phyloP scores from a whole-genome alignment of 257 asterid genomes.

The Solanum arcanum region DNA sequence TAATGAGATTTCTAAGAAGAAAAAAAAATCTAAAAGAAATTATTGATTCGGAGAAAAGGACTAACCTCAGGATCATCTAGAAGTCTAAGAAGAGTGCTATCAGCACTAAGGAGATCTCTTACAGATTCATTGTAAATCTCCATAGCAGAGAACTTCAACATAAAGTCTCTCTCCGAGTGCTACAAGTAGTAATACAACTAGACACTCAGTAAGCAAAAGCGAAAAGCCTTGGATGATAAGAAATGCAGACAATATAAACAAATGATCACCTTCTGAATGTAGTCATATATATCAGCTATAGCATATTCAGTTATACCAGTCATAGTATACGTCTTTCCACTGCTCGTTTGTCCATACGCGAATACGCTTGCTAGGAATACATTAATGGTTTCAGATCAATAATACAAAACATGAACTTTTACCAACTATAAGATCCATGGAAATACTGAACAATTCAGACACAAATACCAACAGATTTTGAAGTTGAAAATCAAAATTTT shows the following conservation, averaged over 20 bases:
- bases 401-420: background rate
- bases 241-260: background rate
- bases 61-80: slow-evolving; percentile 94
- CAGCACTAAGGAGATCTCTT: slow-evolving; percentile 73
- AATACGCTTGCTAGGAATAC: slow-evolving; percentile 69
- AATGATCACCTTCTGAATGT: slow-evolving; percentile 48
- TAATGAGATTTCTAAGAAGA: background rate
- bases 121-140: slow-evolving; percentile 96
- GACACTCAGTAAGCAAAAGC: background rate
- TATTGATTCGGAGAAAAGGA: background rate
- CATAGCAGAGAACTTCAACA: slow-evolving; percentile 82
- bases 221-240: background rate
- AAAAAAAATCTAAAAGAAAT: background rate
- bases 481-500: background rate
- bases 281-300: slow-evolving; percentile 66
- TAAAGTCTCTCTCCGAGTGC: slow-evolving; percentile 70
- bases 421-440: background rate
- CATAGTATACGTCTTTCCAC: slow-evolving; percentile 97
- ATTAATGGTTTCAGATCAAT: background rate
- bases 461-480: background rate
- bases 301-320: slow-evolving; percentile 84
- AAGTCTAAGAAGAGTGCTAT: slow-evolving; percentile 64
- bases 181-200: slow-evolving; percentile 17
- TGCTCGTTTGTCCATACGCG: slow-evolving; percentile 97
- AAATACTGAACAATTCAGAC: background rate